These are phyloP conservation scores for Escallonia herrerae DNA, from an alignment of 129 eudicot species.

Conservation along the genomic window DNA sequence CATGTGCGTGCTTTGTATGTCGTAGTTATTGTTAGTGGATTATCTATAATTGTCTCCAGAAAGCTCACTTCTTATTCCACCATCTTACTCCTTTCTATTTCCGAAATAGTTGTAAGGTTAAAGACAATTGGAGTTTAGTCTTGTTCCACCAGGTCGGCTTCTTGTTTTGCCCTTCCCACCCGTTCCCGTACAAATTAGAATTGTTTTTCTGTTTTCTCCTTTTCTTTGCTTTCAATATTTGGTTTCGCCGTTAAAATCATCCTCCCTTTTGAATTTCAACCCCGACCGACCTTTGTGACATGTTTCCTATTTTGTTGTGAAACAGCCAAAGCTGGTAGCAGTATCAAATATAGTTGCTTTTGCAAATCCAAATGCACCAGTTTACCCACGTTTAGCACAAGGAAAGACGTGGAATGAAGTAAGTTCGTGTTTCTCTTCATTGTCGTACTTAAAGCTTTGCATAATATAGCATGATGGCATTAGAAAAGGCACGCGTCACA, in stretches of 20 bases:
- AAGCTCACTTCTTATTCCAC: no score
- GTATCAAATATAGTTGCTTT: slow-evolving; percentile 66
- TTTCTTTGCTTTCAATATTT: no score
- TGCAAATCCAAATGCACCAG: slow-evolving; percentile 87
- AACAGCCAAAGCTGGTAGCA: slow-evolving; percentile 84
- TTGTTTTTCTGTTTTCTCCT: no score
- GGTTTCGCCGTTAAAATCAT: no score
- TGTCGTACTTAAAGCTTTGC: not conserved
- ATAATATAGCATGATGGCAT: not conserved
- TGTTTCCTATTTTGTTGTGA: not conserved
- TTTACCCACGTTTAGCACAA: slow-evolving; percentile 91
- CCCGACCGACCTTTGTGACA: not conserved
- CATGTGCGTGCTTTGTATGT: not conserved
- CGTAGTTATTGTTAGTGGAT: not conserved
- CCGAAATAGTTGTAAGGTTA: no score
- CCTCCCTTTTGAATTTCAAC: slow-evolving; percentile 3
- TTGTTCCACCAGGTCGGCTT: no score
- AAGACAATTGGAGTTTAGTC: no score
- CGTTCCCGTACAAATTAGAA: no score
- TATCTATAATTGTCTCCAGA: not conserved
- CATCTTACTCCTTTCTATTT: no score
- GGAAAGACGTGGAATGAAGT: slow-evolving; percentile 96
- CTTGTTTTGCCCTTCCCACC: no score
- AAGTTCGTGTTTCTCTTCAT: slow-evolving; percentile 18
- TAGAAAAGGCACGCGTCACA: not conserved